Conservation (phyloP, 768 basidiomycete genomes). For the Suillus luteus region DNA sequence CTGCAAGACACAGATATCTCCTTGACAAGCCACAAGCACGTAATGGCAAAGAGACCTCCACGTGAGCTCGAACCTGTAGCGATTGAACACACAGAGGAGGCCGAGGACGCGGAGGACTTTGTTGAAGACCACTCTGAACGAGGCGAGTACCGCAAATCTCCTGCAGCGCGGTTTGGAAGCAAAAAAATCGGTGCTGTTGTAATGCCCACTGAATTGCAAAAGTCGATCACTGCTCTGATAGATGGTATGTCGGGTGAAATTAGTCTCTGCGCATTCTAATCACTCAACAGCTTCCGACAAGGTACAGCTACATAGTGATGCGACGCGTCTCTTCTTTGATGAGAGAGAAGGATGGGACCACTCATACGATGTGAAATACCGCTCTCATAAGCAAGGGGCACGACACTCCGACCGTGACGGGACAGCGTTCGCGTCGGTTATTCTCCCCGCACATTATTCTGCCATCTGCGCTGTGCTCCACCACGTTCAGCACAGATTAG, state of each 20-base stretch:
- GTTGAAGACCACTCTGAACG: slow-evolving; percentile 27
- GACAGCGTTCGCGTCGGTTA: slow-evolving; percentile 82
- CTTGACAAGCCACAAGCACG: slow-evolving; percentile 41
- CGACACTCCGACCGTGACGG: slow-evolving; percentile 71
- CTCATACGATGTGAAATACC: slow-evolving; percentile 59
- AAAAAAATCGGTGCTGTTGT: slow-evolving; percentile 69
- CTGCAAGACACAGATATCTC: slow-evolving; percentile 72
- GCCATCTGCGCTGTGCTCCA: slow-evolving; percentile 75
- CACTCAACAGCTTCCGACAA: slow-evolving; percentile 59
- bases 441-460: slow-evolving; percentile 85
- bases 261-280: slow-evolving; percentile 7
- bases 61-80: slow-evolving; percentile 61
- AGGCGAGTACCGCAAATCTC: slow-evolving; percentile 61
- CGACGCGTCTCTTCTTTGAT: slow-evolving; percentile 65
- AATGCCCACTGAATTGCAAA: slow-evolving; percentile 71
- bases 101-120: slow-evolving; percentile 37
- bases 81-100: slow-evolving; percentile 34
- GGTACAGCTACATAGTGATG: slow-evolving; percentile 64
- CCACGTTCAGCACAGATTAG: slow-evolving; percentile 64
- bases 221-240: slow-evolving; percentile 67
- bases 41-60: slow-evolving; percentile 32
- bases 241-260: slow-evolving; percentile 45
- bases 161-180: slow-evolving; percentile 82
- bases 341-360: slow-evolving; percentile 51
- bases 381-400: slow-evolving; percentile 55